These are phyloP conservation scores for Amanita fuliginea DNA, from an alignment of 768 basidiomycete genomes.

Conservation along the genomic window DNA sequence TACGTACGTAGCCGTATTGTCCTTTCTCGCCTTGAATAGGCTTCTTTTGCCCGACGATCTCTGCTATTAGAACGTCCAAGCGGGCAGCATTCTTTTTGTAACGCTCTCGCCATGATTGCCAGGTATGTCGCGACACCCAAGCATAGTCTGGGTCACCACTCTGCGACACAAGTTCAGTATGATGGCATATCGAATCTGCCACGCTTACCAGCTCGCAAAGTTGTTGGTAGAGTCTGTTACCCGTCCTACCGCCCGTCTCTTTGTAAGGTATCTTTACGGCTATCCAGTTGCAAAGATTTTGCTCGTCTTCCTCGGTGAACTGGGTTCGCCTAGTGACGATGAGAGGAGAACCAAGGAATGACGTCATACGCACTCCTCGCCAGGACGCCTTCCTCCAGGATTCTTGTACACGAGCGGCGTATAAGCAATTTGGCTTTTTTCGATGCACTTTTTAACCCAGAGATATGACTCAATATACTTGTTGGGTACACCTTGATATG, in stretches of 20 bases:
- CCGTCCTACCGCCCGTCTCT: slow-evolving; percentile 71
- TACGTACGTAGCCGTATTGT: slow-evolving; percentile 73
- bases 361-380: slow-evolving; percentile 56
- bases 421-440: slow-evolving; percentile 50
- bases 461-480: slow-evolving; percentile 75
- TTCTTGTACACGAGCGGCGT: slow-evolving; percentile 79
- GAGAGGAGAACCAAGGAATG: not conserved
- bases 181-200: not conserved
- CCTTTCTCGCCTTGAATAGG: slow-evolving; percentile 66
- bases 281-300: slow-evolving; percentile 67
- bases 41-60: slow-evolving; percentile 61
- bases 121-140: slow-evolving; percentile 77
- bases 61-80: slow-evolving; percentile 51
- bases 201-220: slow-evolving; percentile 54
- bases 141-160: slow-evolving; percentile 57
- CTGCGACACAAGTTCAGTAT: slow-evolving; percentile 22
- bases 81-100: slow-evolving; percentile 76
- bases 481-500: slow-evolving; percentile 54
- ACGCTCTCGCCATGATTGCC: slow-evolving; percentile 85
- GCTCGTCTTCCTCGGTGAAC: slow-evolving; percentile 70
- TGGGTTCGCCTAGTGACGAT: slow-evolving; percentile 49
- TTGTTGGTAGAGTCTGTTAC: slow-evolving; percentile 77
- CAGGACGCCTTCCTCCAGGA: slow-evolving; percentile 69
- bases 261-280: slow-evolving; percentile 78
- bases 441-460: slow-evolving; percentile 80